Evolutionary conservation across 208 protist species (phyloP), one percentile per base, ranked within the genome.

Genomic region (Trypanosoma theileri): DNA sequence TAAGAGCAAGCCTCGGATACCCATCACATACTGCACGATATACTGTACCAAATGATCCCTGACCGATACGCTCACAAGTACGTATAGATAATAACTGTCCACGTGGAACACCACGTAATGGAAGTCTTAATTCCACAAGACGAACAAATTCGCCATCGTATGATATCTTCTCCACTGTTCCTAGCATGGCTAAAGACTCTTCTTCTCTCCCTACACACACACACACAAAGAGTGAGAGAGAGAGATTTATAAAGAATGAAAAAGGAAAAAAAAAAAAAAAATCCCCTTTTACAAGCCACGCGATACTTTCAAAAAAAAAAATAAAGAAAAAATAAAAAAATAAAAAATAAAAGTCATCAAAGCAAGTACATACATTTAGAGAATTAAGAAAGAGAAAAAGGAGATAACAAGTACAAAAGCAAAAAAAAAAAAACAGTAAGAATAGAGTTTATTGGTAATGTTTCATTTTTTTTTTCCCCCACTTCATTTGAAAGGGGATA

Each of bases 41-140:
- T 35, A 96, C 91, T 12, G 86, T 93, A 62, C 91, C 88, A 63
- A 94, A 96, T 21, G 88, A 92, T 46, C 91, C 91, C 60, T 94
- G 85, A 4, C 91, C 91, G 59, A 96, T 91, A 40, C 79, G 83
- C 75, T 96, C 91, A 62, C 77, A 86, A 45, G 82, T 81, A 12
- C 52, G 52, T 35, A 96, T 78, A 12, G 85, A 80, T 60, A 82
- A 75, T 35, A 70, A 59, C 31, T 80, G 77, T 16, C 73, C 79
- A 16, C 21, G 3, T 10, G 72, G 10, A 31, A 71, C 81, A 14
- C 53, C 62, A 45, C 86, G 81, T 12, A 68, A 63, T 22, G 91
- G 91, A 26, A 96, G 83, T 24, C 82, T 83, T 6, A 96, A 51
- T 8, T 85, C 70, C 51, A 94, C 88, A 22, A 71, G 68, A n/a